phyloP scores from a whole-genome alignment of 2,329 filamentous ascomycete species.

The Clonostachys sp. region DNA sequence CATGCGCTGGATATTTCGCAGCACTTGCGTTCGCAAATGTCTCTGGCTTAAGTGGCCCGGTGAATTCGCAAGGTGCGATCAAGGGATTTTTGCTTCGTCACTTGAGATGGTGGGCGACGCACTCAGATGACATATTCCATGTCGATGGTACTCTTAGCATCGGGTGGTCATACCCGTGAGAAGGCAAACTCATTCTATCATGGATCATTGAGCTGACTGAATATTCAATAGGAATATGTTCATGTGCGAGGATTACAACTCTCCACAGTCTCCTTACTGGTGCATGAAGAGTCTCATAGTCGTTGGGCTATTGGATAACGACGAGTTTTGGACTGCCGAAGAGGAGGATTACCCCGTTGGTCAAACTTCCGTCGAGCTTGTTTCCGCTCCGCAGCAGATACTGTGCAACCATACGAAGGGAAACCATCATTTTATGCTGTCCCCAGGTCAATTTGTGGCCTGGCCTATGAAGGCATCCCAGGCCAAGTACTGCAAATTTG shows the following conservation, averaged over 20 bases:
- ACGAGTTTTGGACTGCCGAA: conserved; percentile 40
- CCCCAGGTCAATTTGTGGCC: conserved; percentile 28
- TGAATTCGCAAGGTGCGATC: conserved; percentile 31
- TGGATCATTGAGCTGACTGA: rapidly evolving
- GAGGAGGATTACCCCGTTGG: conserved; percentile 6
- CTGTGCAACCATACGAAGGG: conserved; percentile 25
- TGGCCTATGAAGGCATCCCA: conserved; percentile 31
- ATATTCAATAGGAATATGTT: conserved; percentile 37
- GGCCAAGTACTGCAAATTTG: conserved; percentile 42
- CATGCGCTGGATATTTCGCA: conserved; percentile 42
- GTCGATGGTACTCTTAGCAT: conserved; percentile 44
- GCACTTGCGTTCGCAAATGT: conserved; percentile 32
- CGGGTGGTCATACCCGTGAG: conserved; percentile 20
- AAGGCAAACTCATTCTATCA: neutral
- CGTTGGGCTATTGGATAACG: conserved; percentile 21
- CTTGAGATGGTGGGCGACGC: conserved; percentile 40
- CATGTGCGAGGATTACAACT: conserved; percentile 52
- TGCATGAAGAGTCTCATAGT: conserved; percentile 43
- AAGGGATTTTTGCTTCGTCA: conserved; percentile 46
- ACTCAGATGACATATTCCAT: conserved; percentile 37
- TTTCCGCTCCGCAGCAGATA: conserved; percentile 33
- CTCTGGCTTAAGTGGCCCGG: too few species aligned
- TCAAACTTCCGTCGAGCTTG: neutral
- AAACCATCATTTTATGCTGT: conserved; percentile 35
- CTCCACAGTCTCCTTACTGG: conserved; percentile 51